These are phyloP conservation scores for Cicer pinnatifidum DNA, from an alignment of 306 rosid genomes.

Conservation along the genomic window DNA sequence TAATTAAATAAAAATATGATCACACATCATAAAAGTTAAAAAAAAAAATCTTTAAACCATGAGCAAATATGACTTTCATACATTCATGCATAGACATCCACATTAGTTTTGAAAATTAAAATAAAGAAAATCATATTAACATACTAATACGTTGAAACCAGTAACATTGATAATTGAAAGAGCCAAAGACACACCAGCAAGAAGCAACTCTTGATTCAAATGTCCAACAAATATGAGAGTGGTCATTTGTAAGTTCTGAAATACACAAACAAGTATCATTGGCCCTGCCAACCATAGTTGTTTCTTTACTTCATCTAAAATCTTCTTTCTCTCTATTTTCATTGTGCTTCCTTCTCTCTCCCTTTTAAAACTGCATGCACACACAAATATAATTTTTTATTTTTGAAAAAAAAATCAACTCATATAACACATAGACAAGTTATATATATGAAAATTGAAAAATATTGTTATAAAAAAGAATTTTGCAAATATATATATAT, in stretches of 20 bases:
- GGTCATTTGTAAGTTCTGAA: constrained; percentile 55
- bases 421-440: no score
- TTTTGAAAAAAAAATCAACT: no score
- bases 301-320: constrained; percentile 59
- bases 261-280: constrained; percentile 51
- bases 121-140: background rate
- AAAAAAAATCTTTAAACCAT: no score
- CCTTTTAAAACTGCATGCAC: background rate
- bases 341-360: constrained; percentile 1
- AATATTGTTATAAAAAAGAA: no score
- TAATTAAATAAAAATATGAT: no score
- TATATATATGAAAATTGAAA: no score
- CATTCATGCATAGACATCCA: no score
- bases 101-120: background rate
- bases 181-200: constrained; percentile 74
- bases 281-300: constrained; percentile 82
- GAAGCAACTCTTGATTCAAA: constrained; percentile 61
- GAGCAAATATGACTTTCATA: no score
- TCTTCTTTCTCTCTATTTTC: constrained; percentile 30
- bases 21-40: no score
- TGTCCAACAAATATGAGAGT: constrained; percentile 73
- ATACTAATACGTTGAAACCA: constrained; percentile 54
- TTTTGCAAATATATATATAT: no score
- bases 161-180: constrained; percentile 61
- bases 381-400: no score